Conservation (phyloP, 768 basidiomycete genomes). For the Porphyrellus cyaneotinctus region DNA sequence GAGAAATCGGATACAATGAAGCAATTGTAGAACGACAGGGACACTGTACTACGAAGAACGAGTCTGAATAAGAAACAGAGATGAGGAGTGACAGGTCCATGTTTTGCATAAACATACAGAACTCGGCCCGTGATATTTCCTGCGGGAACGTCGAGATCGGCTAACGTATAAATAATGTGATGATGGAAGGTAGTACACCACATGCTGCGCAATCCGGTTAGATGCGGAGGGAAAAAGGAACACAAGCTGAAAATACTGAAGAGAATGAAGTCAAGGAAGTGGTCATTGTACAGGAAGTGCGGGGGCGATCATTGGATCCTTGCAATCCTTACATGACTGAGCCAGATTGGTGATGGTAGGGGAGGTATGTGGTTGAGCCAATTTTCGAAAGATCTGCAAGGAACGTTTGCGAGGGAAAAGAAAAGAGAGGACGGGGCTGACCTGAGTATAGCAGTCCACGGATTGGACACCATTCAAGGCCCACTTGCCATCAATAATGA, state of each 20-base stretch:
- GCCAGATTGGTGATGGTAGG: constrained; percentile 1
- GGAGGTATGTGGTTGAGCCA: constrained; percentile 19
- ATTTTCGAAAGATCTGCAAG: constrained; percentile 31
- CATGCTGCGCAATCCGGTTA: constrained; percentile 16
- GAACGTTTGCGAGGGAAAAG: not conserved
- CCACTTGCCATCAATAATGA: constrained; percentile 44
- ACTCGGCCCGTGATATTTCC: constrained; percentile 15
- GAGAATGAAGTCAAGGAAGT: not conserved
- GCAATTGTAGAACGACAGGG: constrained; percentile 1
- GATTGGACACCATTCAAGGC: constrained; percentile 44
- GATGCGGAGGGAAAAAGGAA: not conserved
- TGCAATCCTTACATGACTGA: constrained; percentile 20
- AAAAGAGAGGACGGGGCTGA: constrained; percentile 12
- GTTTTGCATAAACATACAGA: constrained; percentile 9
- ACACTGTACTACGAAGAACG: constrained; percentile 10
- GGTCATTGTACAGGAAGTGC: constrained; percentile 24
- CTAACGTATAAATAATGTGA: constrained; percentile 9
- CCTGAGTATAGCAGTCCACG: constrained; percentile 38
- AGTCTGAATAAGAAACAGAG: constrained; percentile 1
- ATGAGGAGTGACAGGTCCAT: constrained; percentile 14
- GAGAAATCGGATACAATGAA: not conserved
- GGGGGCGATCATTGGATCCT: constrained; percentile 16
- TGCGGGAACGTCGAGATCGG: constrained; percentile 15
- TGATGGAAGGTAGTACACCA: constrained; percentile 7
- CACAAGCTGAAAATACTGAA: not conserved